Percentiles rank a stretch among this genome's conserved stretches.
Conservation (phyloP, 768 basidiomycete species). For the Leucocoprinus sp. region DNA sequence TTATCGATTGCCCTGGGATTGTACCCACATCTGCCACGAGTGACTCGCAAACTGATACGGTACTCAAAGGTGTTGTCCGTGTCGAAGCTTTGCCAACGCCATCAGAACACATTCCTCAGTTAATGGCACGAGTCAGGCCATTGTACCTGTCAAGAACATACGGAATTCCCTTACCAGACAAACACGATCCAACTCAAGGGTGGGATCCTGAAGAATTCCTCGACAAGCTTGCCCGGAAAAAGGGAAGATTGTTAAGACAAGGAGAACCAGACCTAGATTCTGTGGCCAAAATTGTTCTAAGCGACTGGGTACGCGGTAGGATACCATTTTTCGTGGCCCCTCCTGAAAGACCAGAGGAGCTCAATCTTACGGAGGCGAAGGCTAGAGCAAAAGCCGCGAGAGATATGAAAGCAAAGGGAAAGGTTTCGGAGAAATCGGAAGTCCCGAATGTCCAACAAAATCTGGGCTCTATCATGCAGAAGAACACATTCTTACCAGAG, state of each 20-base stretch:
- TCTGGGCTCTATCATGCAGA: constrained; percentile 79
- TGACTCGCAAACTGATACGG: constrained; percentile 84
- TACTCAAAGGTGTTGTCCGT: constrained; percentile 94
- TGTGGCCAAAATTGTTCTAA: constrained; percentile 90
- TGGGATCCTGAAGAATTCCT: constrained; percentile 80
- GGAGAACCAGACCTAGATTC: constrained; percentile 92
- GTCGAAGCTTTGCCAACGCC: constrained; percentile 92
- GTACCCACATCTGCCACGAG: constrained; percentile 82
- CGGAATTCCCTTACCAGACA: constrained; percentile 55
- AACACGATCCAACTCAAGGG: constrained; percentile 37
- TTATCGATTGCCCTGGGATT: constrained; percentile 98
- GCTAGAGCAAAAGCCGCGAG: constrained; percentile 42
- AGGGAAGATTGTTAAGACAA: constrained; percentile 85
- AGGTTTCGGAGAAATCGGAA: constrained; percentile 32
- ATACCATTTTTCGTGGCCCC: constrained; percentile 96
- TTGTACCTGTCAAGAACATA: constrained; percentile 87
- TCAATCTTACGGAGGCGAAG: constrained; percentile 58
- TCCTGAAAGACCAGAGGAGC: constrained; percentile 70
- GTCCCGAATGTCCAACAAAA: constrained; percentile 76
- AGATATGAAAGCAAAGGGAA: constrained; percentile 46
- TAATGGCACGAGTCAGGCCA: constrained; percentile 89
- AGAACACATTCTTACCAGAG: constrained; percentile 79
- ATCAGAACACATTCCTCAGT: constrained; percentile 81
- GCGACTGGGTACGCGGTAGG: constrained; percentile 95
- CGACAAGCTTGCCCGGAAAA: constrained; percentile 80